Base-by-base conservation (phyloP, 1,284 basidiomycete genomes). In the Chalciporus sp. region DNA sequence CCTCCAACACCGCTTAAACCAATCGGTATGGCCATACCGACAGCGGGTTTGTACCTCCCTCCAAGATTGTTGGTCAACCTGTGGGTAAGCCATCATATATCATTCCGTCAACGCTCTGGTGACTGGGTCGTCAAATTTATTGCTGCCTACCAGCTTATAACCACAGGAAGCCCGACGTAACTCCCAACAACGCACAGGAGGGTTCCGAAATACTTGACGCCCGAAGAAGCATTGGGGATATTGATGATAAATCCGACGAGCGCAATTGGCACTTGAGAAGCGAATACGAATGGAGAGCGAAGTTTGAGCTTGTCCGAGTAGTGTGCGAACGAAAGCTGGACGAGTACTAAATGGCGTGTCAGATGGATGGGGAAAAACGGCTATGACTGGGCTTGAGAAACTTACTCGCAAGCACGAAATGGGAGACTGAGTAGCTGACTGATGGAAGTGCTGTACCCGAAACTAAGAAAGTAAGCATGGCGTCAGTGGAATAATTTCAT, bases 161-260 rank as follows among this genome's bases (percentile, higher is more conserved):
- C 70, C 14, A 83, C 84, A 3, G 86, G 86, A 64, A 85, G 80
- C 0, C 78, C 75, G 2, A 79, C 78, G 57, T 88, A 89, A 42
- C 76, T 74, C 14, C 86, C 86, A 0, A 74, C 72, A 10, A 86
- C 84, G 47, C 78, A 77, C 52, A 85, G 76, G 74, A 83, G 89
- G 0, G 80, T 84, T 1, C 85, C 86, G 59, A 88, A 86, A 63
- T 88, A 88, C 67, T 88, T 88, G 27, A 73, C 79, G 0, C 73
- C 73, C 12, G 66, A 55, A 7, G 72, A 42, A 3, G 64, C 74
- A 28, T 74, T 51, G 0, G 76, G 63, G 28, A 88, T 82, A 61
- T 88, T 85, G 71, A 90, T 89, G 1, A 75, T 64, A 62, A 85
- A 87, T 0, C 88, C 88, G 29, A 85, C 72, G 17, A 84, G 64